Conservation (phyloP, 805 yeast species). For the Kregervanrija pseudodelftensis region DNA sequence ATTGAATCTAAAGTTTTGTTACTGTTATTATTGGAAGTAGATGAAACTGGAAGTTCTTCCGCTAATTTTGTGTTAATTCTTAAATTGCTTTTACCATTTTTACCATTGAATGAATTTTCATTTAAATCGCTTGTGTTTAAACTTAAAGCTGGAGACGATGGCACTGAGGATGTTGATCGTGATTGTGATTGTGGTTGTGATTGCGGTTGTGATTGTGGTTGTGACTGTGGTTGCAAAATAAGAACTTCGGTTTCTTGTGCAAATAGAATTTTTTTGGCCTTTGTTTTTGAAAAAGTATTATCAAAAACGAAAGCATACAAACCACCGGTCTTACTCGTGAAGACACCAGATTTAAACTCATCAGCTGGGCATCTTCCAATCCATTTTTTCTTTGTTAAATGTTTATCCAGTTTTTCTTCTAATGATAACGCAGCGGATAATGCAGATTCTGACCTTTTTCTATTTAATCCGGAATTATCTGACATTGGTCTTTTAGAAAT, state of each 20-base stretch:
- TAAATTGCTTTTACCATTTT: too few relatives aligned
- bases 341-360: conserved; percentile 54
- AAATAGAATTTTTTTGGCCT: conserved; percentile 74
- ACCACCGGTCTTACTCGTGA: conserved; percentile 56
- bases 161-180: neutral
- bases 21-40: too few relatives aligned
- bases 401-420: conserved; percentile 50
- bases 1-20: too few relatives aligned
- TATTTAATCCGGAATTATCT: too few relatives aligned
- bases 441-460: too few relatives aligned
- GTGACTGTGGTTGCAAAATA: too few relatives aligned
- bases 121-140: too few relatives aligned
- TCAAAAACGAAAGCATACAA: conserved; percentile 86
- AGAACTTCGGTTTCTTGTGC: conserved; percentile 25
- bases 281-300: conserved; percentile 82
- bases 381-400: conserved; percentile 45
- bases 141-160: neutral
- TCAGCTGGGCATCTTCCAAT: conserved; percentile 53
- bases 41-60: too few relatives aligned
- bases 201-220: neutral
- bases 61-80: too few relatives aligned
- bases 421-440: conserved; percentile 20
- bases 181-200: too few relatives aligned
- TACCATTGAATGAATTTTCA: neutral
- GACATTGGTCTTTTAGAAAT: too few relatives aligned